phyloP scores from a whole-genome alignment of 2,329 filamentous ascomycete genomes.

The Rutstroemia sp. region DNA sequence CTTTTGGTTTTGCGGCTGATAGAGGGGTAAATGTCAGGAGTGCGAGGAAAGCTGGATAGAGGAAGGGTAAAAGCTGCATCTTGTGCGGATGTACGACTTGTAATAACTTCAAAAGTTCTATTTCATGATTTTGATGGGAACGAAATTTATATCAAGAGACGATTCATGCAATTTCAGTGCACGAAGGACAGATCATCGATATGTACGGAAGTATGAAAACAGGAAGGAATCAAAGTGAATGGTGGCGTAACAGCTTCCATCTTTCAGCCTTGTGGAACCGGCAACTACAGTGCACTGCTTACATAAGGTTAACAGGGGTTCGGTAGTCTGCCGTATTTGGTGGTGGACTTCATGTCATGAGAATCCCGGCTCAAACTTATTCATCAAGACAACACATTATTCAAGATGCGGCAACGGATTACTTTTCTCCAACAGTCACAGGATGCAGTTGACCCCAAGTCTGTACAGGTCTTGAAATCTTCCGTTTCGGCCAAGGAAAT shows the following conservation, averaged over 20 bases:
- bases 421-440: slow-evolving; percentile 69
- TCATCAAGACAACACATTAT: neutral
- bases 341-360: neutral
- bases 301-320: neutral
- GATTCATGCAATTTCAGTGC: neutral
- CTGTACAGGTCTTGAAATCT: slow-evolving; percentile 49
- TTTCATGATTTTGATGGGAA: neutral
- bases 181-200: slow-evolving; percentile 6
- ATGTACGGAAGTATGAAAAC: neutral
- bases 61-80: slow-evolving; percentile 21
- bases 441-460: slow-evolving; percentile 54
- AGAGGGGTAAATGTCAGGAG: slow-evolving; percentile 21
- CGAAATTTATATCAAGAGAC: neutral
- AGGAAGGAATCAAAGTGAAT: neutral
- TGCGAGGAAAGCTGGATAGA: slow-evolving; percentile 20
- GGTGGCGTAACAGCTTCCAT: slow-evolving; percentile 2
- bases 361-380: neutral
- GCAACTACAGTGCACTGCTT: neutral
- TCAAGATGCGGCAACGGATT: slow-evolving; percentile 65
- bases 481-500: slow-evolving; percentile 52
- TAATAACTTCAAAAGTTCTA: neutral
- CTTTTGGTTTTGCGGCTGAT: slow-evolving; percentile 16
- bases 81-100: neutral
- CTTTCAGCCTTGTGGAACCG: slow-evolving; percentile 1
- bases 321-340: neutral